Conservation (phyloP, 1,284 basidiomycete species). For the Ceratorhiza oryzae-sativae region DNA sequence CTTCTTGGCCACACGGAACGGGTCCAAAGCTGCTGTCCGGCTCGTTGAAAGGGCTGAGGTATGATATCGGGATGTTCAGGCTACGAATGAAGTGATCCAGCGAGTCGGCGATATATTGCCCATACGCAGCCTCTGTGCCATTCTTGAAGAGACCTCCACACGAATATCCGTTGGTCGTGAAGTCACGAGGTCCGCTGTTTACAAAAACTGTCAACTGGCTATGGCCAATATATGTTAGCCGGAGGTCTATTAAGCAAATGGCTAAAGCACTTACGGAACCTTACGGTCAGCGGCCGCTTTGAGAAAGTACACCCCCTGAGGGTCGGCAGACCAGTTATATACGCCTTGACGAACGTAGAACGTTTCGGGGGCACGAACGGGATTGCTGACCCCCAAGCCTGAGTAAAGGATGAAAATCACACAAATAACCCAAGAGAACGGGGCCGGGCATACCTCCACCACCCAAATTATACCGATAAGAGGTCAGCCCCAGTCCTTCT, state of each 20-base stretch:
- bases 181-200: conserved; percentile 48
- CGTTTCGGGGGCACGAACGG: conserved; percentile 55
- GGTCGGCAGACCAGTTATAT: conserved; percentile 55
- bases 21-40: conserved; percentile 42
- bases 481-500: conserved; percentile 55
- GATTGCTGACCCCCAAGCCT: conserved; percentile 43
- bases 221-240: neutral
- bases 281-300: conserved; percentile 46
- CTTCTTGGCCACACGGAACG: conserved; percentile 49
- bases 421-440: conserved; percentile 4
- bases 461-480: conserved; percentile 57
- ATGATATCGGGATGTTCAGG: conserved; percentile 46
- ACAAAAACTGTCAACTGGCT: conserved; percentile 47
- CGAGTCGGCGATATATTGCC: conserved; percentile 48
- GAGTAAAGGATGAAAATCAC: conserved; percentile 25
- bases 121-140: conserved; percentile 46
- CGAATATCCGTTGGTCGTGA: conserved; percentile 47
- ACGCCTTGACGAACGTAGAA: conserved; percentile 54
- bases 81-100: conserved; percentile 45
- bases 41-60: conserved; percentile 50
- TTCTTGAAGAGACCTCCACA: conserved; percentile 48
- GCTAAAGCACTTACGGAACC: conserved; percentile 44
- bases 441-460: conserved; percentile 54
- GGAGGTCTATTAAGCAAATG: neutral
- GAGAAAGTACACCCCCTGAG: conserved; percentile 55